Conservation (phyloP, 139 green algal species). For the Medakamo hakoo region DNA sequence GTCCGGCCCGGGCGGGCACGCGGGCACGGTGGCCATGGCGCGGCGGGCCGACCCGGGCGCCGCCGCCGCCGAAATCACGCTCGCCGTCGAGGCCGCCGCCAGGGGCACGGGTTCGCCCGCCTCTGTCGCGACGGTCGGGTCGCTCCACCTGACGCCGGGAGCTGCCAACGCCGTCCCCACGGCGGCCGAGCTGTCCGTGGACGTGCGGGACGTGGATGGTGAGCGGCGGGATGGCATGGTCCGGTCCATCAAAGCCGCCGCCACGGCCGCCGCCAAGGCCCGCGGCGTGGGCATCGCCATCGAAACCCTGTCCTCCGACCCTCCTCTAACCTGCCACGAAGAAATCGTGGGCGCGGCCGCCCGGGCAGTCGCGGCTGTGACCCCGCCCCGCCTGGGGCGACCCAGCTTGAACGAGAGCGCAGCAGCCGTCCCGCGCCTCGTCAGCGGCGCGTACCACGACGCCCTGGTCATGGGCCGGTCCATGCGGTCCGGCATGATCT, state of each 20-base stretch:
- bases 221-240: slow-evolving; percentile 52
- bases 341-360: slow-evolving; percentile 34
- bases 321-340: neutral
- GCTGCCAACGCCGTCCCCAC: slow-evolving; percentile 81
- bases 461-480: slow-evolving; percentile 85
- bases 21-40: slow-evolving; percentile 28
- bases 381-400: too few relatives aligned
- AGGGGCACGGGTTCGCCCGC: slow-evolving; percentile 30
- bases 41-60: slow-evolving; percentile 50
- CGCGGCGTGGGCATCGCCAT: slow-evolving; percentile 19
- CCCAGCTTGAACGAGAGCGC: slow-evolving; percentile 11
- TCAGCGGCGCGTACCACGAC: slow-evolving; percentile 90
- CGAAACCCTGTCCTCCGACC: neutral
- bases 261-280: slow-evolving; percentile 37
- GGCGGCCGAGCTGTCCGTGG: slow-evolving; percentile 27
- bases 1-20: slow-evolving; percentile 62
- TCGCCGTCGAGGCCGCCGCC: slow-evolving; percentile 42
- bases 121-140: slow-evolving; percentile 68
- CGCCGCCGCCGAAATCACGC: slow-evolving; percentile 74
- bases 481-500: slow-evolving; percentile 85
- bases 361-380: too few relatives aligned
- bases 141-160: slow-evolving; percentile 59
- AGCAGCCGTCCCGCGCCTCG: slow-evolving; percentile 44
- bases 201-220: slow-evolving; percentile 71
- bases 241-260: slow-evolving; percentile 19